These are phyloP conservation scores for Ceratonia siliqua DNA, from an alignment of 306 rosid genomes.

Conservation along the genomic window DNA sequence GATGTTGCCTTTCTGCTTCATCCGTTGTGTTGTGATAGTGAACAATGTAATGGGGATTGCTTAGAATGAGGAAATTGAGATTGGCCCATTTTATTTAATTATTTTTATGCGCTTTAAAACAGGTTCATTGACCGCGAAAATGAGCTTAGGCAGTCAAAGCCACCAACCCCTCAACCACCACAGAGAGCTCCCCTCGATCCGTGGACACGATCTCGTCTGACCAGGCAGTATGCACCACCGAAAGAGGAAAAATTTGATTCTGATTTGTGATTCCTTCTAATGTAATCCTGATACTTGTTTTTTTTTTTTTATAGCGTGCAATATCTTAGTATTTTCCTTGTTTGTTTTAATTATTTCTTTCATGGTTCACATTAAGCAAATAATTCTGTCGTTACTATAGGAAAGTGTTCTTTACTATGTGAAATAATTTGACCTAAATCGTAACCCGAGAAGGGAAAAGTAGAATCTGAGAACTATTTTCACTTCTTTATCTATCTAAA, in stretches of 20 bases:
- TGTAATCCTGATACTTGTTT: conserved; percentile 12
- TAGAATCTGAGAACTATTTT: background rate
- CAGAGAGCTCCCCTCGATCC: conserved; percentile 81
- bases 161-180: conserved; percentile 79
- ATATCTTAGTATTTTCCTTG: conserved; percentile 26
- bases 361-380: conserved; percentile 15
- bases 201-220: conserved; percentile 78
- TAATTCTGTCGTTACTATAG: background rate
- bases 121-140: conserved; percentile 87
- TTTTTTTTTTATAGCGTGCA: background rate
- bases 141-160: conserved; percentile 86
- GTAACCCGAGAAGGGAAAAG: conserved; percentile 3
- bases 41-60: background rate
- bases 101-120: conserved; percentile 22
- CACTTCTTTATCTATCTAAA: background rate
- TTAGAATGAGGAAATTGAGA: conserved; percentile 14
- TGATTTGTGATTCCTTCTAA: conserved; percentile 41
- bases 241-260: conserved; percentile 63
- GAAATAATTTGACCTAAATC: conserved; percentile 11
- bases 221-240: conserved; percentile 76
- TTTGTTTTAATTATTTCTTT: conserved; percentile 9
- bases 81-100: background rate
- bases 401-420: conserved; percentile 25
- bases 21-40: background rate
- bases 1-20: conserved; percentile 11